Evolutionary conservation across 2,329 filamentous ascomycete genomes (phyloP).

Genomic region (Sarocladium strictum): DNA sequence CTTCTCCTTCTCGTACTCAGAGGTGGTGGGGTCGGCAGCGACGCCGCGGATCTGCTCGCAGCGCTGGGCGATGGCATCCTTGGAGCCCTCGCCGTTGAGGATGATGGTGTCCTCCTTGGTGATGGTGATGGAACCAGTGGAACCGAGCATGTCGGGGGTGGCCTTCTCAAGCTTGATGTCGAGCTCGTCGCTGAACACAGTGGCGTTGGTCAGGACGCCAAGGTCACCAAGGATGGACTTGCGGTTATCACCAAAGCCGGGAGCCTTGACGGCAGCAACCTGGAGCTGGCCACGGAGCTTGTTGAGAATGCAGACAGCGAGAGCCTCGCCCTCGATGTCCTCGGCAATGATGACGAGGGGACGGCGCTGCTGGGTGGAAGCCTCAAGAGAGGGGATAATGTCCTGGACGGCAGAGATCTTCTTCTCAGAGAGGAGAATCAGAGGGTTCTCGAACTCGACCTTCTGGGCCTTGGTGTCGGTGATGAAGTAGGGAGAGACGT

Average conservation of each 20-base stretch:
- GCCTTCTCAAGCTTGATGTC: constrained; percentile 99
- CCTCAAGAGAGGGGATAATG: constrained; percentile 96
- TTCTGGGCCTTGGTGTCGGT: constrained; percentile 98
- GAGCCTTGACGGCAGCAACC: constrained; percentile 97
- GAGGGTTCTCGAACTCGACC: constrained; percentile 98
- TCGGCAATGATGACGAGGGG: constrained; percentile 98
- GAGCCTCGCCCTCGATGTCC: constrained; percentile 97
- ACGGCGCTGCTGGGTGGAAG: constrained; percentile 89
- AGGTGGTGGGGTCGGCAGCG: constrained; percentile 88
- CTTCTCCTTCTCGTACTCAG: constrained; percentile 99
- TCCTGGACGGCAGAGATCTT: constrained; percentile 99
- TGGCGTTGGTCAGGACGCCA: constrained; percentile 91
- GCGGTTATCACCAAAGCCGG: constrained; percentile 99
- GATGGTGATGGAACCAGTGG: constrained; percentile 97
- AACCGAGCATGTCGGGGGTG: constrained; percentile 90
- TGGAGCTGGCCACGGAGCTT: constrained; percentile 99
- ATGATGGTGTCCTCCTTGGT: constrained; percentile 99
- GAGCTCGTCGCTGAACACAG: constrained; percentile 96
- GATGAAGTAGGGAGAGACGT: constrained; percentile 99
- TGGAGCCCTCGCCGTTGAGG: constrained; percentile 92
- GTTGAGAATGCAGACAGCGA: constrained; percentile 99
- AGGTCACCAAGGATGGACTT: constrained; percentile 99
- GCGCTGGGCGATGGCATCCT: constrained; percentile 87
- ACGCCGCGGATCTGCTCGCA: constrained; percentile 99
- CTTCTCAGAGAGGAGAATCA: constrained; percentile 98